Percentiles rank a stretch among this genome's conserved stretches.
These are phyloP conservation scores for Lachancea mirantina DNA, from an alignment of 805 yeast species.

Conservation along the genomic window DNA sequence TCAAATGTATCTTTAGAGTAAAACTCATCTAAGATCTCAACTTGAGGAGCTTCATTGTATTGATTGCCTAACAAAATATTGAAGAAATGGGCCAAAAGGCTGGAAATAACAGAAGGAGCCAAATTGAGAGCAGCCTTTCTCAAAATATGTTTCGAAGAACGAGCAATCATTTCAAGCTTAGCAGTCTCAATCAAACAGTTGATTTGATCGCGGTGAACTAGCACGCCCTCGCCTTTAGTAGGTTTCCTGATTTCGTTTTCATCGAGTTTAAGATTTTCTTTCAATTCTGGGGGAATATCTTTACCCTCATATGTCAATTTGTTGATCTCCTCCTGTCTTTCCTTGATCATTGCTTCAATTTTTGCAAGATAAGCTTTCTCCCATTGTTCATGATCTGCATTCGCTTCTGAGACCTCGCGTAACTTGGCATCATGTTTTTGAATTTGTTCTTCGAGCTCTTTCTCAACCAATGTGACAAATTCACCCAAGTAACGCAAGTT, in stretches of 20 bases:
- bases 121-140: slow-evolving; percentile 40
- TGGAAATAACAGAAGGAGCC: slow-evolving; percentile 51
- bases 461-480: slow-evolving; percentile 29
- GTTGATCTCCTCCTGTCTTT: slow-evolving; percentile 32
- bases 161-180: slow-evolving; percentile 61
- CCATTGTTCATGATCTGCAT: slow-evolving; percentile 31
- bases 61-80: slow-evolving; percentile 56
- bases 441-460: slow-evolving; percentile 18
- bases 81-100: slow-evolving; percentile 61
- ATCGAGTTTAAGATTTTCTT: slow-evolving; percentile 28
- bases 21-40: slow-evolving; percentile 40
- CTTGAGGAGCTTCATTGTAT: slow-evolving; percentile 36
- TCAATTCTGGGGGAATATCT: slow-evolving; percentile 31
- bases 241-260: slow-evolving; percentile 30
- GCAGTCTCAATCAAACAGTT: slow-evolving; percentile 42
- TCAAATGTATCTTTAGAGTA: slow-evolving; percentile 37
- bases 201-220: slow-evolving; percentile 34
- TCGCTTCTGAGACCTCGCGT: slow-evolving; percentile 20
- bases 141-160: slow-evolving; percentile 71
- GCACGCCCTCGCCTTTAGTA: slow-evolving; percentile 30
- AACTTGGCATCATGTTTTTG: slow-evolving; percentile 18
- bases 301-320: slow-evolving; percentile 29
- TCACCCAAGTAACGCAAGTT: slow-evolving; percentile 82
- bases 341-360: slow-evolving; percentile 28
- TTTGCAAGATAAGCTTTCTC: slow-evolving; percentile 25